Conservation (phyloP, 1,284 basidiomycete species). For the Ustilago loliicola region DNA sequence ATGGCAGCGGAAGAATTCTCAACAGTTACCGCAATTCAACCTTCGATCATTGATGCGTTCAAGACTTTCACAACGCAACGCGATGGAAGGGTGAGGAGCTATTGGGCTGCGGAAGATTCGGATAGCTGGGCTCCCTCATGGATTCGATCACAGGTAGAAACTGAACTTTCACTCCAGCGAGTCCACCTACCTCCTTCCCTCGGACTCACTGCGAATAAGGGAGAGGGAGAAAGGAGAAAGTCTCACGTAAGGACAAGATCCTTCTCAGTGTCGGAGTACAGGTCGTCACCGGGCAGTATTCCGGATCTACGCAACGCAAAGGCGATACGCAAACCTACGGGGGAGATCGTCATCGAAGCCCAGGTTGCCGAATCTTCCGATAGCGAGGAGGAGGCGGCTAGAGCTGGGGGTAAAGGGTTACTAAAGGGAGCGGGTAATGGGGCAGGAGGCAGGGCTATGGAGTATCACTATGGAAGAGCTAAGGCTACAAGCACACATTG, state of each 20-base stretch:
- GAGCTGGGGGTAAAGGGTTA: neutral
- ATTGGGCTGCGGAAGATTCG: slow-evolving; percentile 33
- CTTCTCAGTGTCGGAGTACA: slow-evolving; percentile 42
- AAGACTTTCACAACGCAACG: slow-evolving; percentile 12
- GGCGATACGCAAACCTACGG: slow-evolving; percentile 39
- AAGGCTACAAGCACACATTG: slow-evolving; percentile 50
- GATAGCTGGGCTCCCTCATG: slow-evolving; percentile 52
- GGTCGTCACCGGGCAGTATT: slow-evolving; percentile 25
- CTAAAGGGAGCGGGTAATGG: neutral
- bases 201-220: neutral
- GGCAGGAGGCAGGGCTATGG: neutral
- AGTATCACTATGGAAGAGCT: slow-evolving; percentile 21
- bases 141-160: slow-evolving; percentile 51
- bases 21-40: slow-evolving; percentile 31
- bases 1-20: slow-evolving; percentile 61
- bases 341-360: slow-evolving; percentile 54
- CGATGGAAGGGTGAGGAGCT: slow-evolving; percentile 12
- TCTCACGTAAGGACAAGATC: slow-evolving; percentile 30
- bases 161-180: slow-evolving; percentile 25
- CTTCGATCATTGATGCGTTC: slow-evolving; percentile 24
- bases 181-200: slow-evolving; percentile 25
- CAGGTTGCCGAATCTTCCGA: slow-evolving; percentile 25
- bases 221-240: neutral
- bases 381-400: slow-evolving; percentile 19
- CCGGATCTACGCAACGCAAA: slow-evolving; percentile 34